Evolutionary conservation across 2,329 filamentous ascomycete species (phyloP), one percentile per base, ranked within the genome.

Genomic region (Daldinia eschscholtzii): DNA sequence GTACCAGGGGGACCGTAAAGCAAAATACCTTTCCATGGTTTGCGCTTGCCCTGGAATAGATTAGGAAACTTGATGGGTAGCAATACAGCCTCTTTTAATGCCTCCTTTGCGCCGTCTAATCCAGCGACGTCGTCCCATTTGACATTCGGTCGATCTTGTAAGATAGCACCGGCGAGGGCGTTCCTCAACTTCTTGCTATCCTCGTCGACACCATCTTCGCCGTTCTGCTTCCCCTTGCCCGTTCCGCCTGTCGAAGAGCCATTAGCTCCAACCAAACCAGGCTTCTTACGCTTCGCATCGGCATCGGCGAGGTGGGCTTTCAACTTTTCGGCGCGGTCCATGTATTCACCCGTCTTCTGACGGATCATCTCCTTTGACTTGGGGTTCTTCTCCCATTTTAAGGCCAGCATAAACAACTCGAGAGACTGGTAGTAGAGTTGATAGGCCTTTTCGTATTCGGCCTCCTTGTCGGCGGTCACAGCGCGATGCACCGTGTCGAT

Each of bases 301-400:
- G 88, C 86, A 72, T 94, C 91, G 58, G 90, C 86, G 44, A 99
- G 84, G 79, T 98, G 96, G 63, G 91, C 89, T 83, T 99, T 99
- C 72, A 99, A 89, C 85, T 98, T 98, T 85, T 99, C 96, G 72
- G 96, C 96, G 70, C 96, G 93, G 82, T 98, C 95, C 92, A 99
- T 97, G 86, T 99, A 99, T 80, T 98, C 95, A 76, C 87, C 92
- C 20, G 94, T 94, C 85, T 98, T 98, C 75, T 92, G 90, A 75
- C 96, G 92, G 81, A 99, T 98, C 88, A 97, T 97, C 79, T 97
- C 94, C 85, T 98, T 98, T 72, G 93, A 94, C 76, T 94, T 95
- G 71, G 92, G 90, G 83, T 98, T 98, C 88, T 98, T 99, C 85
- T 99, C 96, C 95, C 95, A 99, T 86, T 99, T 99, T 68, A 99